Conservation (phyloP, 345 rosid genomes). For the Eucalyptus cloeziana region DNA sequence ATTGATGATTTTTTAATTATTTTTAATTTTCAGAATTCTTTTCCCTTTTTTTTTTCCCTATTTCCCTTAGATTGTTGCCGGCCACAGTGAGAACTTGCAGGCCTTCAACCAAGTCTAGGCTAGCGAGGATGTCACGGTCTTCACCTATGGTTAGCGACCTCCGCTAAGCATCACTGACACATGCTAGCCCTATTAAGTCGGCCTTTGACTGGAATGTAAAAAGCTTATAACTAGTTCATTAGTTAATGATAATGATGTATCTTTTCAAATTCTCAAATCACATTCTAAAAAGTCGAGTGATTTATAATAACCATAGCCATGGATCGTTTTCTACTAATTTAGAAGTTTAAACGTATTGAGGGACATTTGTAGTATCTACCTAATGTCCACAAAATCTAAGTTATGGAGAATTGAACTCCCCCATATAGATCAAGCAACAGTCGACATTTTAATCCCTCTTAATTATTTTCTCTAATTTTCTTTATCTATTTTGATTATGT, state of each 20-base stretch:
- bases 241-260: not conserved
- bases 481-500: too few species aligned
- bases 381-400: not conserved
- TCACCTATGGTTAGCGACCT: too few species aligned
- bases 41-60: too few species aligned
- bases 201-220: not conserved
- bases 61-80: not conserved
- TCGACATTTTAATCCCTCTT: too few species aligned
- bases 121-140: too few species aligned
- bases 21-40: too few species aligned
- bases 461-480: too few species aligned
- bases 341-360: not conserved
- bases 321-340: not conserved
- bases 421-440: too few species aligned
- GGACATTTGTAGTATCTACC: not conserved
- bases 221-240: not conserved
- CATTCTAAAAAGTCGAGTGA: not conserved
- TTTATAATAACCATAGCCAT: not conserved
- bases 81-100: fast-evolving
- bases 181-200: too few species aligned
- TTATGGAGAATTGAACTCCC: too few species aligned
- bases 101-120: too few species aligned
- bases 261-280: not conserved
- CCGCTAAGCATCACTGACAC: fast-evolving
- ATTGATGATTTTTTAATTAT: too few species aligned